These are phyloP conservation scores for Trichoderma afroharzianum DNA, from an alignment of 2,329 filamentous ascomycete genomes.

Conservation along the genomic window DNA sequence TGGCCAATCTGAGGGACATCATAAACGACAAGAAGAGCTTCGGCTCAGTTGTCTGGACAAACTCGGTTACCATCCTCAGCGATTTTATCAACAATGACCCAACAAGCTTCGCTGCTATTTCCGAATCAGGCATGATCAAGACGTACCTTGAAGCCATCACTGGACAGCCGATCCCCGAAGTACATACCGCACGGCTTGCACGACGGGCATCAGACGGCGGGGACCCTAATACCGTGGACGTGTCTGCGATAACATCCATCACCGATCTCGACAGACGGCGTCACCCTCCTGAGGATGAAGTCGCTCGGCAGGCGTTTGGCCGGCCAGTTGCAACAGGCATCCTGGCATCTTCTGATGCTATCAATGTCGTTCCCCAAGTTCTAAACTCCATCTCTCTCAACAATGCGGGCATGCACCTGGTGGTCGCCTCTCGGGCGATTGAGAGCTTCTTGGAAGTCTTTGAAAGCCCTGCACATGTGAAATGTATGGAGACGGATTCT, in stretches of 20 bases:
- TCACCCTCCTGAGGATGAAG: conserved; percentile 52
- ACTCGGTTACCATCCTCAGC: conserved; percentile 84
- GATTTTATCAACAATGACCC: conserved; percentile 99
- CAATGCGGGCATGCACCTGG: conserved; percentile 79
- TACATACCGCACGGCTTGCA: conserved; percentile 29
- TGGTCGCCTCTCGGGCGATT: conserved; percentile 76
- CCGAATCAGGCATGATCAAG: conserved; percentile 86
- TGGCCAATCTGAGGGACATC: conserved; percentile 74
- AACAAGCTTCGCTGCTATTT: conserved; percentile 93
- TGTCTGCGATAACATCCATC: conserved; percentile 38
- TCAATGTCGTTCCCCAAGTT: conserved; percentile 79
- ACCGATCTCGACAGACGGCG: conserved; percentile 38
- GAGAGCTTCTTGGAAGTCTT: conserved; percentile 95
- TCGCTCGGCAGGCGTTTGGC: conserved; percentile 43
- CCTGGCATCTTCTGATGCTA: conserved; percentile 82
- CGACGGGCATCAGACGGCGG: conserved; percentile 32
- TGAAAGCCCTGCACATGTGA: conserved; percentile 84
- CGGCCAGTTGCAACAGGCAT: conserved; percentile 64
- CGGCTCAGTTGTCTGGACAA: conserved; percentile 93
- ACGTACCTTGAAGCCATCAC: conserved; percentile 82
- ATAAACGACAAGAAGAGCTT: conserved; percentile 76
- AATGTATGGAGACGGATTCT: conserved; percentile 72
- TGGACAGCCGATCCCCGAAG: conserved; percentile 41
- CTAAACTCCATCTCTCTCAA: conserved; percentile 95
- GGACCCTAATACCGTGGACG: conserved; percentile 36